These are phyloP conservation scores for Syzygium grande DNA, from an alignment of 345 rosid genomes.

Conservation along the genomic window DNA sequence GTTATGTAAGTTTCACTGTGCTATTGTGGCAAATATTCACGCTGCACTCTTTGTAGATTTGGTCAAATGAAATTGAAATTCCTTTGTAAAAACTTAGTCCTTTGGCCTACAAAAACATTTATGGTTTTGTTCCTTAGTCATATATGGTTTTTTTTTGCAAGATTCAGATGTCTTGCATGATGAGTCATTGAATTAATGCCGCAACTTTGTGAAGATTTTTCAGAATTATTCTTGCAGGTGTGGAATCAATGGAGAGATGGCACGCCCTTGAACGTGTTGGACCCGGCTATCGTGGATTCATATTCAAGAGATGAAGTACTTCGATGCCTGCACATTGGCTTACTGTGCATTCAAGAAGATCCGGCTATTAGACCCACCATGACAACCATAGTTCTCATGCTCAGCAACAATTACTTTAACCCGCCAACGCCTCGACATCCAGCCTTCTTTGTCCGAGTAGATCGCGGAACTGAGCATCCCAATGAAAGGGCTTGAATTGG, in stretches of 20 bases:
- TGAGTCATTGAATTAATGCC: not conserved
- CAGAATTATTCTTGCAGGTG: conserved; percentile 2
- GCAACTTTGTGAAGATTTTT: not conserved
- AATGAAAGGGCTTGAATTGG: not conserved
- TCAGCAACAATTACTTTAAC: conserved; percentile 1
- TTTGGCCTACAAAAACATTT: not conserved
- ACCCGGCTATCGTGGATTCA: conserved; percentile 4
- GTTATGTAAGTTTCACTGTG: not conserved
- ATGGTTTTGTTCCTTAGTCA: not conserved
- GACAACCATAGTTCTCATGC: conserved; percentile 1
- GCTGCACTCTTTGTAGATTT: no score
- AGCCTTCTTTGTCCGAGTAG: conserved; percentile 1
- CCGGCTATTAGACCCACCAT: not conserved
- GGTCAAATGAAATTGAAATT: no score
- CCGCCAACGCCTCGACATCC: conserved; percentile 5
- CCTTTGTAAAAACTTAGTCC: not conserved
- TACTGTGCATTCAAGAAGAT: conserved; percentile 27
- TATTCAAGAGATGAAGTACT: conserved; percentile 9
- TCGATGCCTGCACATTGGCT: conserved; percentile 20
- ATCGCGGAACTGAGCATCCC: no score
- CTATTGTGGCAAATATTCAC: no score
- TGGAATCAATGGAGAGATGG: conserved; percentile 22
- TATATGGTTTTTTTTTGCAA: not conserved
- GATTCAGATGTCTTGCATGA: not conserved
- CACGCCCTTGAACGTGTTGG: conserved; percentile 1